A percentile compares a stretch with the other conserved stretches of the same genome.
Conservation (phyloP, 495 filamentous ascomycete species). For the Trichoderma asperelloides region DNA sequence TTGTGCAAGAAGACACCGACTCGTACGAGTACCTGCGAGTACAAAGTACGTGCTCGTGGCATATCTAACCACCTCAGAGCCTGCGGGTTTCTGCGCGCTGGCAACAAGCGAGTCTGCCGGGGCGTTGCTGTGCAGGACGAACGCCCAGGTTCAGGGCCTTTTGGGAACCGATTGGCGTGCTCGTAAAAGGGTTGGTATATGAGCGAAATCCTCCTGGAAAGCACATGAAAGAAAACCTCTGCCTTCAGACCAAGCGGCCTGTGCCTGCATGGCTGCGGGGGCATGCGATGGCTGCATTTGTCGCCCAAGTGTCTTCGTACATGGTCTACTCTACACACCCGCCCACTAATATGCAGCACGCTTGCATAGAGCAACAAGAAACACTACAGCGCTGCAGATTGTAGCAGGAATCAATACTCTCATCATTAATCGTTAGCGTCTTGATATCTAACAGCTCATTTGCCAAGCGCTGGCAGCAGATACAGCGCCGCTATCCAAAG, state of each 20-base stretch:
- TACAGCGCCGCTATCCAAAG: conserved; percentile 12
- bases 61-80: no score
- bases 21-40: no score
- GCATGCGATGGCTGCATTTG: neutral
- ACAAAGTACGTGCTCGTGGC: no score
- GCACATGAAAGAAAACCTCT: neutral
- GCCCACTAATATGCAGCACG: neutral
- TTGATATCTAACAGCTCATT: neutral
- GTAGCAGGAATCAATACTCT: neutral
- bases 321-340: neutral
- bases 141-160: neutral
- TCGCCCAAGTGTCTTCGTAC: neutral
- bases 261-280: neutral
- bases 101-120: neutral
- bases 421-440: no score
- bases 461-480: conserved; percentile 7
- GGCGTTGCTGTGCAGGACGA: neutral
- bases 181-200: neutral
- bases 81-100: neutral
- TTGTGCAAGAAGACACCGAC: no score
- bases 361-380: neutral
- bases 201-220: neutral
- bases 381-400: neutral
- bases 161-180: neutral
- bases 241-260: neutral